These are phyloP conservation scores for Verticillium isaacii DNA, from an alignment of 2,329 filamentous ascomycete species.

Conservation along the genomic window DNA sequence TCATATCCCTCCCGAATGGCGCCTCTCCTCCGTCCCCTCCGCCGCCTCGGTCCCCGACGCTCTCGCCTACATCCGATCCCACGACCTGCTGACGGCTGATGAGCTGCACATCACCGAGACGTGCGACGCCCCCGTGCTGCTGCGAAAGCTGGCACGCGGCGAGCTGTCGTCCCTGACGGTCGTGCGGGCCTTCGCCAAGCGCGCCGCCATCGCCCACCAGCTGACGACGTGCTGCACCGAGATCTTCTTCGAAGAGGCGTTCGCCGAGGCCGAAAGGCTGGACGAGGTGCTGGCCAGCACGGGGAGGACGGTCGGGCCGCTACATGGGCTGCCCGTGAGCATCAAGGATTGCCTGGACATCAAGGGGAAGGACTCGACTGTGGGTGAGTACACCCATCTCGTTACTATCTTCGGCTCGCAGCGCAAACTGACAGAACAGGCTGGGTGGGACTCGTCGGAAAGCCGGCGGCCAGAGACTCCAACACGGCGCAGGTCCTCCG, in stretches of 20 bases:
- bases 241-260: constrained; percentile 29
- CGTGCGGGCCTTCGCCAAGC: constrained; percentile 41
- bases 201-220: constrained; percentile 43
- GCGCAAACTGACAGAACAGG: constrained; percentile 37
- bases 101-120: constrained; percentile 33
- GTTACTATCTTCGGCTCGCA: too few species aligned
- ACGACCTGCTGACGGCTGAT: constrained; percentile 23
- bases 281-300: constrained; percentile 33
- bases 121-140: constrained; percentile 23
- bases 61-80: constrained; percentile 2
- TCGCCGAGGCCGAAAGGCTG: constrained; percentile 30
- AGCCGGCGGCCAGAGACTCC: constrained; percentile 44
- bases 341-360: constrained; percentile 17
- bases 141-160: constrained; percentile 16
- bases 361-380: constrained; percentile 47
- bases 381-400: constrained; percentile 26
- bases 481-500: constrained; percentile 36
- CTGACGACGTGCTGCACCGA: constrained; percentile 22
- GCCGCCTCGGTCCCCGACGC: constrained; percentile 1
- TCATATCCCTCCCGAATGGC: constrained; percentile 3
- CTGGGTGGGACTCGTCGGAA: constrained; percentile 56
- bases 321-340: constrained; percentile 26
- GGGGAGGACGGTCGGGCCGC: constrained; percentile 41
- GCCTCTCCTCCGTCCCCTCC: background rate
- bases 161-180: constrained; percentile 28